Evolutionary conservation across 2,329 filamentous ascomycete genomes (phyloP), one percentile per base, ranked within the genome.

Genomic region (Colletotrichum somersetense): DNA sequence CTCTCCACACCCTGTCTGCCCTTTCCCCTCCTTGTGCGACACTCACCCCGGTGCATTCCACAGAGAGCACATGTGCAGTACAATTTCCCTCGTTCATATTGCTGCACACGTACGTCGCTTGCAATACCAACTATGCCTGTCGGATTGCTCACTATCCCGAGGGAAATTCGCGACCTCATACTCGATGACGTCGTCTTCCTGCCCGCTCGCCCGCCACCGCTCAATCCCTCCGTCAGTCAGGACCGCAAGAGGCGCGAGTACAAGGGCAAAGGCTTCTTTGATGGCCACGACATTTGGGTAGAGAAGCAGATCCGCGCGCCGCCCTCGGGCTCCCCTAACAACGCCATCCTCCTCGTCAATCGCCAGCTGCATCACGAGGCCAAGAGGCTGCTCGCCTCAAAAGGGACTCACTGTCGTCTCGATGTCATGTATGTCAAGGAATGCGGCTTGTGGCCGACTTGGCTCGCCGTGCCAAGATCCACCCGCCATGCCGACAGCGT

Each of bases 361-460:
- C 73, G 69, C 42, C 73, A 74, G 40, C n/a, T 74, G 30, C 61
- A 75, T 69, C 46, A 65, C 55, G 74, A 75, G 56, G 74, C 72
- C 7, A 56, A 62, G 50, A 64, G 40, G 30, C 55, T 75, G 55
- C 59, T 74, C 16, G 72, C 72, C 33, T 59, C 70, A 26, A 66
- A 59, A 35, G 62, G 65, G 18, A 67, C 62, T 16, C 72, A 72
- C 61, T 73, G 55, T 26, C 72, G 70, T 30, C 66, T 75, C 53
- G 74, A 75, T 53, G 63, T 75, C 35, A 75, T 75, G 74, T 74
- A 73, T 57, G 74, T 75, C 62, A 74, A 73, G 46, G 72, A 74
- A 33, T 75, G 74, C 68, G 74, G 74, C 68, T 63, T 75, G 42
- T 75, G 73, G 73, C 73, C 73, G 58, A 75, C 73, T 62, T 75